phyloP scores from a whole-genome alignment of 2,329 filamentous ascomycete genomes.

The Monilinia polystroma region DNA sequence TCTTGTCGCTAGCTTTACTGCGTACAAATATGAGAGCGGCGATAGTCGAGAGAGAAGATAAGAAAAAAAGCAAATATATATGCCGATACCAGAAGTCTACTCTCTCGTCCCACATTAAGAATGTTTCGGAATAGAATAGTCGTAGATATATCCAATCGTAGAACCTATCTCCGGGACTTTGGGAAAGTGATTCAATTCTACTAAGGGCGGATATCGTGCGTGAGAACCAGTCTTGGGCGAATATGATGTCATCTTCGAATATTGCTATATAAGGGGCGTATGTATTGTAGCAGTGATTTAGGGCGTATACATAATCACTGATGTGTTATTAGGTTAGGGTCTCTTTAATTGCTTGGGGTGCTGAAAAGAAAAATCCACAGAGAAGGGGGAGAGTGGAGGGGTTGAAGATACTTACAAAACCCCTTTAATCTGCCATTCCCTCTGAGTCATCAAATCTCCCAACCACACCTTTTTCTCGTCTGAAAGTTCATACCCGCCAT shows the following conservation, averaged over 20 bases:
- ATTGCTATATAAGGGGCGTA: slow-evolving; percentile 40
- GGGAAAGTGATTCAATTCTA: slow-evolving; percentile 23
- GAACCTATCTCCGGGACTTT: not conserved
- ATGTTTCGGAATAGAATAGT: slow-evolving; percentile 32
- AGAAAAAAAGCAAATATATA: slow-evolving; percentile 22
- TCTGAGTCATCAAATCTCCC: not conserved
- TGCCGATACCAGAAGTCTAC: slow-evolving; percentile 26
- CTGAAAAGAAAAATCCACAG: too few species aligned
- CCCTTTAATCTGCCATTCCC: slow-evolving; percentile 15
- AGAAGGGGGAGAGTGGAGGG: too few species aligned
- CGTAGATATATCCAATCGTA: slow-evolving; percentile 30
- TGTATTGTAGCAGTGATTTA: slow-evolving; percentile 37
- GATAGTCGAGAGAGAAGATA: not conserved
- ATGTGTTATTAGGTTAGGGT: not conserved
- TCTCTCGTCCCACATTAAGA: slow-evolving; percentile 24
- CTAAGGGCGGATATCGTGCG: slow-evolving; percentile 33
- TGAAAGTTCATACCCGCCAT: slow-evolving; percentile 6
- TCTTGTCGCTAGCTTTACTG: not conserved
- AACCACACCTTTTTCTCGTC: slow-evolving; percentile 6
- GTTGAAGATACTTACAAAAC: slow-evolving; percentile 2
- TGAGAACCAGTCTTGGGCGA: slow-evolving; percentile 42
- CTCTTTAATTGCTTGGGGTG: not conserved
- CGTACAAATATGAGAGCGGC: slow-evolving; percentile 8
- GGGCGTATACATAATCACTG: slow-evolving; percentile 40
- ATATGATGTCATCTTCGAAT: slow-evolving; percentile 43